Percentiles rank a stretch among this genome's conserved stretches.
Conservation (phyloP, 2,329 filamentous ascomycete species). For the Juglanconis sp. region DNA sequence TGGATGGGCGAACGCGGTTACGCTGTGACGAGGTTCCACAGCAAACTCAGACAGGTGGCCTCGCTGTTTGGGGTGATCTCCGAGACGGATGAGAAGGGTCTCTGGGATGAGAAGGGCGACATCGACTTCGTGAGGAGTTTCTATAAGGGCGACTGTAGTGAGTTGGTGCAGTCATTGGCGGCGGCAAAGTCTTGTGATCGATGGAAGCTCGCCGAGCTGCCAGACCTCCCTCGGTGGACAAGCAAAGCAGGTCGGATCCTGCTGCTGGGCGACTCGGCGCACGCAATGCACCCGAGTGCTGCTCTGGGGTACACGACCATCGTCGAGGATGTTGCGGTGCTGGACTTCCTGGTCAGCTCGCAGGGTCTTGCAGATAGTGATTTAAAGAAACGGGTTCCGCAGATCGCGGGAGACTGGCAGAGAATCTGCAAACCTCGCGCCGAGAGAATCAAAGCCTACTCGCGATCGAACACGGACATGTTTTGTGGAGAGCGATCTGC, state of each 20-base stretch:
- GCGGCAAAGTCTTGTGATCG: conserved; percentile 19
- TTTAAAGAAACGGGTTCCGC: not conserved
- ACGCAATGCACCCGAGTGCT: conserved; percentile 11
- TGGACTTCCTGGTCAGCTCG: not conserved
- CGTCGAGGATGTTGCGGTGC: conserved; percentile 12
- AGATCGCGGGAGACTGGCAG: conserved; percentile 15
- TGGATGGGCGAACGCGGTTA: conserved; percentile 21
- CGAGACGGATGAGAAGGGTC: conserved; percentile 21
- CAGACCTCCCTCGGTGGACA: conserved; percentile 22
- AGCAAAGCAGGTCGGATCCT: conserved; percentile 19
- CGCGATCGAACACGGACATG: conserved; percentile 17
- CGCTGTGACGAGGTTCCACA: conserved; percentile 21
- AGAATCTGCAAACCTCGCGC: conserved; percentile 20
- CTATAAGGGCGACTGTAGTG: conserved; percentile 16
- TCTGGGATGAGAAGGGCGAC: conserved; percentile 25
- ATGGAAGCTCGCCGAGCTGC: conserved; percentile 23
- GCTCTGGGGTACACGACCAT: conserved; percentile 9
- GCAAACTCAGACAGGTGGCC: conserved; percentile 10
- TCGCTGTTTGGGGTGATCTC: conserved; percentile 20
- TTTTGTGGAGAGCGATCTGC: not conserved
- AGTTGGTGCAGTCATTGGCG: conserved; percentile 16
- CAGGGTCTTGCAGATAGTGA: not conserved
- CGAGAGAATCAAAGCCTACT: conserved; percentile 21
- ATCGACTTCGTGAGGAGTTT: conserved; percentile 20
- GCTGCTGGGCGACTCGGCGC: conserved; percentile 22